Evolutionary conservation across 306 rosid genomes (phyloP).

Genomic region (Casuarina cunninghamiana): DNA sequence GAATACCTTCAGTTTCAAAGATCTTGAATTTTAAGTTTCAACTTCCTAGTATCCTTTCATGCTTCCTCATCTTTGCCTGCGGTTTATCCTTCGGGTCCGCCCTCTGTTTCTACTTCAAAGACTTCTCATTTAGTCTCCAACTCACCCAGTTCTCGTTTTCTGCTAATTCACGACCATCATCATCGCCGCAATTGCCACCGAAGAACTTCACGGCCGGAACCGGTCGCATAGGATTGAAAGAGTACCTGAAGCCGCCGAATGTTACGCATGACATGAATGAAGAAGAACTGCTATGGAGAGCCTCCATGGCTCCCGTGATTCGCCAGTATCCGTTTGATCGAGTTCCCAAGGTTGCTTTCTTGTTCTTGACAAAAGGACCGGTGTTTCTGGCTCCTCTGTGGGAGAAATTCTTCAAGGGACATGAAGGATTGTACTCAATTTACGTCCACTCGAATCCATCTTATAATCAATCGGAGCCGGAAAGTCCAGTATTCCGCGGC

Average conservation of each 20-base stretch:
- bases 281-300: slow-evolving; percentile 77
- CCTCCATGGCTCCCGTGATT: slow-evolving; percentile 61
- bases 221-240: slow-evolving; percentile 45
- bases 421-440: slow-evolving; percentile 63
- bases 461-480: slow-evolving; percentile 56
- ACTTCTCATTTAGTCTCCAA: slow-evolving; percentile 54
- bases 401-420: slow-evolving; percentile 79
- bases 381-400: slow-evolving; percentile 75
- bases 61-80: slow-evolving; percentile 45
- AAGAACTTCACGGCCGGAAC: not conserved
- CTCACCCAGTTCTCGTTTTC: slow-evolving; percentile 55
- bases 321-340: slow-evolving; percentile 51
- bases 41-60: slow-evolving; percentile 38
- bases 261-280: slow-evolving; percentile 71
- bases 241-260: slow-evolving; percentile 47
- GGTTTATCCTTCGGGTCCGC: slow-evolving; percentile 64
- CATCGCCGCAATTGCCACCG: slow-evolving; percentile 6
- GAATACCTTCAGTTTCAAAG: slow-evolving; percentile 39
- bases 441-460: slow-evolving; percentile 83
- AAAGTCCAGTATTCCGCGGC: slow-evolving; percentile 57
- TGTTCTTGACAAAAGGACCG: slow-evolving; percentile 81
- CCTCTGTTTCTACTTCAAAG: slow-evolving; percentile 43
- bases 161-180: slow-evolving; percentile 21
- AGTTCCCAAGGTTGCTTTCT: slow-evolving; percentile 75
- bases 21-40: slow-evolving; percentile 38